Percentiles rank a stretch among this genome's conserved stretches.
Evolutionary conservation across 2,329 filamentous ascomycete species (phyloP).

Genomic region (Aspergillus brasiliensis): DNA sequence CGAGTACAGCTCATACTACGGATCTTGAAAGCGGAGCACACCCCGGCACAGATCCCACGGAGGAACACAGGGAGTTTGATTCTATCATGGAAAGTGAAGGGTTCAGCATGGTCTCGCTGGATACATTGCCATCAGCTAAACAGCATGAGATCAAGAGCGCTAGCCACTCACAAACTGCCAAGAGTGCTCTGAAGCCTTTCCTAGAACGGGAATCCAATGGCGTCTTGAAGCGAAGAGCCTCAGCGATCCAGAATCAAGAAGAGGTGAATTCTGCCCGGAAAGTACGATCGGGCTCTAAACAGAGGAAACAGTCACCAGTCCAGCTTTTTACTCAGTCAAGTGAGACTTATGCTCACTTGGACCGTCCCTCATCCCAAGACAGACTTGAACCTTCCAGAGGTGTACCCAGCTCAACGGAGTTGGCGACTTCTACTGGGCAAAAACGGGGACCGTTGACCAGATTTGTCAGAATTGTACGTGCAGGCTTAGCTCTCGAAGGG

Average conservation of each 20-base stretch:
- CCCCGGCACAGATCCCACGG: constrained; percentile 37
- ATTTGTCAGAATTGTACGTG: constrained; percentile 38
- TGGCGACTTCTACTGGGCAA: background rate
- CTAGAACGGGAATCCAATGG: constrained; percentile 31
- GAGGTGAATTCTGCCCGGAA: constrained; percentile 18
- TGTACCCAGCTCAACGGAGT: constrained; percentile 17
- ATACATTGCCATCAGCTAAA: constrained; percentile 54
- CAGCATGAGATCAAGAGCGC: constrained; percentile 40
- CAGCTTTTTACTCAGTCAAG: background rate
- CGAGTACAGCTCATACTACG: background rate
- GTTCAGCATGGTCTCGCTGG: constrained; percentile 60
- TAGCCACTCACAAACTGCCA: constrained; percentile 30
- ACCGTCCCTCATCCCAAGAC: background rate
- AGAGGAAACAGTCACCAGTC: background rate
- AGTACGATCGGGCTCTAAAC: constrained; percentile 7
- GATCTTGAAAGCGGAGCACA: constrained; percentile 8
- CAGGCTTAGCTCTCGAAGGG: constrained; percentile 41
- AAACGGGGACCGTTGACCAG: constrained; percentile 28
- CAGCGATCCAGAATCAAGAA: constrained; percentile 18
- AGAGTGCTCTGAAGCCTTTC: constrained; percentile 31
- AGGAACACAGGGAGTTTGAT: constrained; percentile 53
- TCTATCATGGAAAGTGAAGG: constrained; percentile 60
- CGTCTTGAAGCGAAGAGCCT: constrained; percentile 30
- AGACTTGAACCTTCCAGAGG: constrained; percentile 9
- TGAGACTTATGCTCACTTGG: background rate